Evolutionary conservation across 1,139 yeast genomes (phyloP).

Genomic region (Saccharomyces hybrid): DNA sequence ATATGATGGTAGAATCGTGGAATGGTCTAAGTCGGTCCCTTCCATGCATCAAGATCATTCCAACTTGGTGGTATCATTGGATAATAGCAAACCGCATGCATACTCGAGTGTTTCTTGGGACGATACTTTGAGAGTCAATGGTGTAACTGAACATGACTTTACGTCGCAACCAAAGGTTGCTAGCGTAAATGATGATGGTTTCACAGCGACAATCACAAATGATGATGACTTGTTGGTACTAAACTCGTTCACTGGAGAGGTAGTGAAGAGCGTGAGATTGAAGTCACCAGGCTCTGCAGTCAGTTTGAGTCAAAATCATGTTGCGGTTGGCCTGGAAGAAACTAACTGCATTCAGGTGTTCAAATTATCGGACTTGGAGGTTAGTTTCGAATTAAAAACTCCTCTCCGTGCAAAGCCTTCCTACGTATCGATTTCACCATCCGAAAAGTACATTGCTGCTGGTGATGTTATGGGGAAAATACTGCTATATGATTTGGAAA

Average conservation of each 20-base stretch:
- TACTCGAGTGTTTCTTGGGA: constrained; percentile 75
- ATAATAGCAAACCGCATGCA: constrained; percentile 23
- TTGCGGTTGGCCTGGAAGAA: constrained; percentile 46
- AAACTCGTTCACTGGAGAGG: constrained; percentile 23
- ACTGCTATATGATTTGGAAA: constrained; percentile 50
- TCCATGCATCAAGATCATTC: constrained; percentile 40
- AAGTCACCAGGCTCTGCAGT: constrained; percentile 39
- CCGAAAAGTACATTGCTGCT: constrained; percentile 62
- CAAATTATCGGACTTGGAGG: constrained; percentile 34
- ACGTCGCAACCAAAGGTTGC: constrained; percentile 60
- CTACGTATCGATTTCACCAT: constrained; percentile 60
- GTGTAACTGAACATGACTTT: constrained; percentile 32
- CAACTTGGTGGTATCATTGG: constrained; percentile 47
- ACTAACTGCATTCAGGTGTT: constrained; percentile 31
- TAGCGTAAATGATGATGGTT: constrained; percentile 29
- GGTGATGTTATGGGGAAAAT: constrained; percentile 88
- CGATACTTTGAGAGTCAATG: constrained; percentile 50
- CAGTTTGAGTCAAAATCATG: constrained; percentile 35
- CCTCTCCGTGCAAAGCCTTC: constrained; percentile 58
- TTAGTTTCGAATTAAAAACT: constrained; percentile 17
- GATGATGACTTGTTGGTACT: constrained; percentile 27
- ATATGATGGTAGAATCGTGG: constrained; percentile 66
- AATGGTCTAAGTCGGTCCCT: constrained; percentile 42
- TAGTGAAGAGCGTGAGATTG: constrained; percentile 24
- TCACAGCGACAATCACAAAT: constrained; percentile 33